phyloP scores from a whole-genome alignment of 805 yeast species.

The Metschnikowia reukaufii region DNA sequence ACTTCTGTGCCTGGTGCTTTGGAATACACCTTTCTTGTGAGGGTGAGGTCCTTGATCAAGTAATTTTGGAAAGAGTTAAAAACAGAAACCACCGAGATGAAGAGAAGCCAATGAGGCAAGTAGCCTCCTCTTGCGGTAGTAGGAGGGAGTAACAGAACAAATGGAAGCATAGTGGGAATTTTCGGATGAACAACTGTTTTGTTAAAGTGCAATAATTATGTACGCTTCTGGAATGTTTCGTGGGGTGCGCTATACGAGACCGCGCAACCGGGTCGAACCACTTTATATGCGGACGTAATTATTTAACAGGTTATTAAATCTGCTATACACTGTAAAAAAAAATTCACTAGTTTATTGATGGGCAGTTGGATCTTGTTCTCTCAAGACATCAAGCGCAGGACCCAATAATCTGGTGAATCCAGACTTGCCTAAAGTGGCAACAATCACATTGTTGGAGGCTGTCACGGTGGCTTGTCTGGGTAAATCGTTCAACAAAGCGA shows the following conservation, averaged over 20 bases:
- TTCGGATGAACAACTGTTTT: too few relatives aligned
- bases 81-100: slow-evolving; percentile 80
- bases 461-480: slow-evolving; percentile 94
- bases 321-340: background rate
- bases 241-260: slow-evolving; percentile 1
- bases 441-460: slow-evolving; percentile 73
- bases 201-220: too few relatives aligned
- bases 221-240: too few relatives aligned
- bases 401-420: slow-evolving; percentile 95
- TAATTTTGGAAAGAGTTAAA: slow-evolving; percentile 91
- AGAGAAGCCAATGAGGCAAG: slow-evolving; percentile 50
- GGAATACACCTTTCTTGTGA: slow-evolving; percentile 80
- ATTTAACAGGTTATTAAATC: background rate
- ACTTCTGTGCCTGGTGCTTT: slow-evolving; percentile 33
- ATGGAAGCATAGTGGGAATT: slow-evolving; percentile 16
- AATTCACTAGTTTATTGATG: slow-evolving; percentile 7
- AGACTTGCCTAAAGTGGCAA: slow-evolving; percentile 87
- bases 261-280: too few relatives aligned
- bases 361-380: slow-evolving; percentile 78
- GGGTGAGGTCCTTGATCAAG: slow-evolving; percentile 59
- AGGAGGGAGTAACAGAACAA: slow-evolving; percentile 20
- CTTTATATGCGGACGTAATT: too few relatives aligned
- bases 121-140: slow-evolving; percentile 45
- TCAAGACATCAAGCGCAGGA: slow-evolving; percentile 86
- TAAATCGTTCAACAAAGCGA: slow-evolving; percentile 84